Conservation (phyloP, 2,329 filamentous ascomycete species). For the Aspergillus fischeri region DNA sequence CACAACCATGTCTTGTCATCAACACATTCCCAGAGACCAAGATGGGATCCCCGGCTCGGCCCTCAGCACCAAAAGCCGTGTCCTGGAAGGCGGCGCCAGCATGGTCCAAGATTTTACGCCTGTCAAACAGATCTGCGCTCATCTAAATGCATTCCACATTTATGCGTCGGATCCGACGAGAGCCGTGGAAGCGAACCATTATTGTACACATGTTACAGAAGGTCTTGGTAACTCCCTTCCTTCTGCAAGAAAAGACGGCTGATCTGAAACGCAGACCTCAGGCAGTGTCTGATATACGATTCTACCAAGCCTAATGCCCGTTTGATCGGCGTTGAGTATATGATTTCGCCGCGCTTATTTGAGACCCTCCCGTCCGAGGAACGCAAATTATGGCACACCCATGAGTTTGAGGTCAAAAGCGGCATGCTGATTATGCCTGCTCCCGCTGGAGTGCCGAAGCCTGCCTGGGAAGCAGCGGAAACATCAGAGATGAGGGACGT, state of each 20-base stretch:
- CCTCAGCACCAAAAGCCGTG: constrained; percentile 30
- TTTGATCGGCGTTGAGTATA: constrained; percentile 83
- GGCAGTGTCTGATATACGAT: constrained; percentile 85
- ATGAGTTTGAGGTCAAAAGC: constrained; percentile 48
- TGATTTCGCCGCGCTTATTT: constrained; percentile 70
- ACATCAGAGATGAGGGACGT: constrained; percentile 76
- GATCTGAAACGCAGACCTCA: constrained; percentile 52
- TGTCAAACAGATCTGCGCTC: constrained; percentile 70
- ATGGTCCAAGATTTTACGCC: constrained; percentile 57
- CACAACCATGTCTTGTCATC: neutral
- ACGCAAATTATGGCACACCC: constrained; percentile 74
- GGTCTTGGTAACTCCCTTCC: constrained; percentile 28
- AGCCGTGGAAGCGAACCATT: constrained; percentile 75
- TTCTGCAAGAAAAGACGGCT: neutral
- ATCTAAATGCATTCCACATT: constrained; percentile 81
- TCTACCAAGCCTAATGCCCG: constrained; percentile 61
- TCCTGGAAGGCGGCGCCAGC: constrained; percentile 37
- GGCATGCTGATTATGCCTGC: constrained; percentile 42
- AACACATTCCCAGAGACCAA: constrained; percentile 5
- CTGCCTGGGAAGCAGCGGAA: constrained; percentile 71
- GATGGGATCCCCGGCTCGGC: constrained; percentile 26
- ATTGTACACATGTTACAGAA: constrained; percentile 72
- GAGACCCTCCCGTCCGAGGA: constrained; percentile 62
- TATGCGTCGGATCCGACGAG: constrained; percentile 70
- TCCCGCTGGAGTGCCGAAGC: constrained; percentile 42